These are phyloP conservation scores for Myriosclerotinia curreyana DNA, from an alignment of 2,329 filamentous ascomycete species.

Conservation along the genomic window DNA sequence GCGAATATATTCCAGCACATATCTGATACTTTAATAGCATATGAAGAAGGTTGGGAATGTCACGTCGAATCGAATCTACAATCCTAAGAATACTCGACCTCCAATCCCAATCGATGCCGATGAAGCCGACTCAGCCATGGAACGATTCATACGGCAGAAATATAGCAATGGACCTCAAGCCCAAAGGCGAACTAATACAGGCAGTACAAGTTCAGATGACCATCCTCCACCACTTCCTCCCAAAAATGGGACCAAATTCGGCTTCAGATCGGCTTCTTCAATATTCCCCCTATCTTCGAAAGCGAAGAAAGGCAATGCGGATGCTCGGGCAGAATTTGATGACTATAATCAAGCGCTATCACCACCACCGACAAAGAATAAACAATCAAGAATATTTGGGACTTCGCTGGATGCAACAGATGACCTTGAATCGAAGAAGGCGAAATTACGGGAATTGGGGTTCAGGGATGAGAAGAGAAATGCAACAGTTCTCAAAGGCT, in stretches of 20 bases:
- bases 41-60: conserved; percentile 92
- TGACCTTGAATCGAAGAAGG: conserved; percentile 72
- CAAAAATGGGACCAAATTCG: conserved; percentile 58
- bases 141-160: conserved; percentile 91
- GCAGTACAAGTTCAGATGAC: conserved; percentile 54
- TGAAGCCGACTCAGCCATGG: conserved; percentile 91
- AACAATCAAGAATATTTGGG: conserved; percentile 67
- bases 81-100: conserved; percentile 77
- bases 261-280: conserved; percentile 60
- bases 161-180: conserved; percentile 65
- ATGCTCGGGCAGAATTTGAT: conserved; percentile 26
- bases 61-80: conserved; percentile 83
- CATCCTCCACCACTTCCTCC: conserved; percentile 55
- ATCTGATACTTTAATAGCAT: conserved; percentile 53
- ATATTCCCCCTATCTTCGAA: conserved; percentile 54
- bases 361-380: conserved; percentile 42
- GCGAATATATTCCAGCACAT: background rate
- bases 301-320: conserved; percentile 30
- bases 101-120: conserved; percentile 86
- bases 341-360: conserved; percentile 30
- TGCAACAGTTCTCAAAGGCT: conserved; percentile 72
- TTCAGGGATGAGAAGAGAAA: conserved; percentile 84
- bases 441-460: conserved; percentile 81
- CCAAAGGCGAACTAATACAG: conserved; percentile 43
- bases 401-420: conserved; percentile 57